Evolutionary conservation across 1,284 basidiomycete genomes (phyloP), one percentile per base, ranked within the genome.

Genomic region (Quambalaria eucalypti): DNA sequence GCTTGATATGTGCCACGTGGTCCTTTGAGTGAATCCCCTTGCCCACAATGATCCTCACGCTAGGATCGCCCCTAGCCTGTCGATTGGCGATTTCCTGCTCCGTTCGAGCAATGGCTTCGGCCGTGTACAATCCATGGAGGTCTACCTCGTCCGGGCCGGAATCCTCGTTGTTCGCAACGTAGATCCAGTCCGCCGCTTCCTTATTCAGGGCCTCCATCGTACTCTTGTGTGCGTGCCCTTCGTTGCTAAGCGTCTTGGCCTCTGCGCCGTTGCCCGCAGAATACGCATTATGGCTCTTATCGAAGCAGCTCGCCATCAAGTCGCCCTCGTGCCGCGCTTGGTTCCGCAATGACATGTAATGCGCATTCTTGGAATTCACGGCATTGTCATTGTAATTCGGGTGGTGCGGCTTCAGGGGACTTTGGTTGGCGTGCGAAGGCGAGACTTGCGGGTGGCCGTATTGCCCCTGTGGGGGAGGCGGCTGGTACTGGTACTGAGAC

Each of bases 111-210:
- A 79, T 67, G 7, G 76, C 72, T 77, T 98, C 93, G 68, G 90
- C 89, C 50, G 93, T 90, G 76, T 89, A 95, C 6, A 98, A 78
- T 1, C 90, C 90, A 71, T 93, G 90, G 39, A 98, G 79, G 76
- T 98, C 88, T n/a, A 62, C 50, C 51, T 60, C 59, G 42, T 56
- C 44, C 19, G 50, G 33, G 8, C 38, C 44, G 19, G 36, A 40
- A 31, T 62, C 60, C 25, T 58, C 40, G 44, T 59, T 47, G 44
- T 61, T 61, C 10, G 56, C 56, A 38, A 49, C n/a, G 42, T 86
- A 97, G 64, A 97, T 95, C 88, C 88, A 93, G 51, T 86, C 83
- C 55, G 85, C 84, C 1, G 93, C 95, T 76, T 95, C 79, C 60
- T 81, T 81, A 76, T 98, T 92, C 62, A 92, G 77, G 48, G 81